Evolutionary conservation across 805 yeast genomes (phyloP), one percentile per base, ranked within the genome.

Genomic region (Candida maesae): DNA sequence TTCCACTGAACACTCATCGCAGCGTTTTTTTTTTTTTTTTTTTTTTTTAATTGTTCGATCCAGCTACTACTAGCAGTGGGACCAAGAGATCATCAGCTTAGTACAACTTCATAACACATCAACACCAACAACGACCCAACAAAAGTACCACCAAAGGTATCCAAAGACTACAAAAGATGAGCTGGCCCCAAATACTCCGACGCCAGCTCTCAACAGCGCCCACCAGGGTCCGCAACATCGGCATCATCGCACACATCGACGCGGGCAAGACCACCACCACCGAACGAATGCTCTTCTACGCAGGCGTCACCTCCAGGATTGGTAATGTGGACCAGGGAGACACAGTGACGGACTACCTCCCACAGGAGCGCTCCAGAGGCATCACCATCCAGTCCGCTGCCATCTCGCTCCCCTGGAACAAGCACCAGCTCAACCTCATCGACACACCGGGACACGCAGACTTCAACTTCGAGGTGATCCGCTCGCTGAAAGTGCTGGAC

Each of bases 371-470:
- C 32, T 82, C 82, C 43, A 71, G 99, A 47, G 99, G 99, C 2
- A 93, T 93, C 49, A 91, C 99, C 0, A 93, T 93, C 54, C 96
- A 90, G 59, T 84, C 91, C 60, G 99, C 99, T 0, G 97, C 98
- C 0, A 89, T 91, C 27, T 78, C 96, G 0, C 74, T 93, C 36
- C 83, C 87, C 21, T 93, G 98, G 98, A 78, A 77, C 45, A 67
- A 69, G 35, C 76, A 78, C 55, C 79, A 78, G 50, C 79, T 93
- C 54, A 93, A 93, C 60, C 70, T 93, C 42, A 89, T 93, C 18
- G 99, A 93, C 60, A 93, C 99, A 0, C 99, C 99, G 0, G 99
- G 99, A 0, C 99, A 93, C 63, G 97, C 96, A 0, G 99, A 93
- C 64, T 93, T 93, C 61, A 85, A 95, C 0, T 93, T 90, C 60